A percentile compares a stretch with the other conserved stretches of the same genome.
Evolutionary conservation across 2,329 filamentous ascomycete genomes (phyloP).

Genomic region (Microsporum canis): DNA sequence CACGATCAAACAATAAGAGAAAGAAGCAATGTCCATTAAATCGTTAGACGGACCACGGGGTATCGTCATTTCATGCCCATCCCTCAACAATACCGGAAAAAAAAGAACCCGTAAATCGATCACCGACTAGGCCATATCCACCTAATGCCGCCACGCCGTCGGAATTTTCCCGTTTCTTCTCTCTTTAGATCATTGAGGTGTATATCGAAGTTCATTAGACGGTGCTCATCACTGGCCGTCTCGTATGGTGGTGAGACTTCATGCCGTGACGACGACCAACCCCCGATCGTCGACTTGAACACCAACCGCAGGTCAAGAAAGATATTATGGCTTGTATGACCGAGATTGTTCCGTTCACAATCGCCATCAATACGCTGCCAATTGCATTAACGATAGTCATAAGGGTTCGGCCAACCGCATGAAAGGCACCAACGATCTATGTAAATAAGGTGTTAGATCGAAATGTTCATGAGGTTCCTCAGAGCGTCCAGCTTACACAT

Average conservation of each 20-base stretch:
- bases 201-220: slow-evolving; percentile 1
- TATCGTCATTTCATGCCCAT: not conserved
- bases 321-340: slow-evolving; percentile 56
- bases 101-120: not conserved
- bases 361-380: slow-evolving; percentile 52
- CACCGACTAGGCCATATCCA: no score
- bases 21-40: not conserved
- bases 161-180: not conserved
- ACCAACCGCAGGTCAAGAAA: slow-evolving; percentile 45
- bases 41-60: not conserved
- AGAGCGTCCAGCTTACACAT: slow-evolving; percentile 49
- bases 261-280: not conserved
- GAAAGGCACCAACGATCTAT: slow-evolving; percentile 50
- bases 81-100: not conserved
- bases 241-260: not conserved
- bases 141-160: no score
- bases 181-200: no score
- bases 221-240: slow-evolving; percentile 9
- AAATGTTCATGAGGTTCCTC: slow-evolving; percentile 16
- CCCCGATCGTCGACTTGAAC: slow-evolving; percentile 18
- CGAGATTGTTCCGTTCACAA: slow-evolving; percentile 55
- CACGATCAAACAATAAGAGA: no score
- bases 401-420: slow-evolving; percentile 53
- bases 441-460: not conserved
- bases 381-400: slow-evolving; percentile 60